These are phyloP conservation scores for Ceriops tagal DNA, from an alignment of 345 rosid genomes.

Conservation along the genomic window DNA sequence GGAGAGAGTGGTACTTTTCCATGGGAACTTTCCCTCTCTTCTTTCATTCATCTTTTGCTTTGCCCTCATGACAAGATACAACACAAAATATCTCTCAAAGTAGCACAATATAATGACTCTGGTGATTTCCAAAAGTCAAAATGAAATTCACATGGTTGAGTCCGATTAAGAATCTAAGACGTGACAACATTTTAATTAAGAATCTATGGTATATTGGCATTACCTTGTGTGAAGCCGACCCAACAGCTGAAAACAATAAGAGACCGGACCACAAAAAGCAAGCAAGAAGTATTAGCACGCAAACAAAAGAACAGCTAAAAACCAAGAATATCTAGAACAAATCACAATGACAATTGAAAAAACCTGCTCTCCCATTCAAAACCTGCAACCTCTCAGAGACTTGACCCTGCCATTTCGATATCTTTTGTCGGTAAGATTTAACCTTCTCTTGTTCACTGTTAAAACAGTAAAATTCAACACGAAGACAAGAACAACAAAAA, in stretches of 20 bases:
- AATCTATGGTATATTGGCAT: too few relatives aligned
- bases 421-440: constrained; percentile 74
- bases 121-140: too few relatives aligned
- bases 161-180: too few relatives aligned
- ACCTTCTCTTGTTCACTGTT: constrained; percentile 78
- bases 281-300: background rate
- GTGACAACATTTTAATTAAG: too few relatives aligned
- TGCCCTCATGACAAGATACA: too few relatives aligned
- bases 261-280: too few relatives aligned
- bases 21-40: background rate
- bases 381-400: constrained; percentile 80
- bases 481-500: constrained; percentile 1
- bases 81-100: too few relatives aligned
- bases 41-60: too few relatives aligned
- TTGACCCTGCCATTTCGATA: constrained; percentile 85
- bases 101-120: too few relatives aligned
- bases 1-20: background rate
- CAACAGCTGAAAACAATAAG: too few relatives aligned
- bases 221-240: too few relatives aligned
- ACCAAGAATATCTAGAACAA: constrained; percentile 7
- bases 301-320: background rate
- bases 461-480: constrained; percentile 2
- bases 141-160: too few relatives aligned
- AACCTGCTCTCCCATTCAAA: constrained; percentile 61
- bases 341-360: constrained; percentile 2